Evolutionary conservation across 306 rosid genomes (phyloP).

Genomic region (Ochetophila trinervis): DNA sequence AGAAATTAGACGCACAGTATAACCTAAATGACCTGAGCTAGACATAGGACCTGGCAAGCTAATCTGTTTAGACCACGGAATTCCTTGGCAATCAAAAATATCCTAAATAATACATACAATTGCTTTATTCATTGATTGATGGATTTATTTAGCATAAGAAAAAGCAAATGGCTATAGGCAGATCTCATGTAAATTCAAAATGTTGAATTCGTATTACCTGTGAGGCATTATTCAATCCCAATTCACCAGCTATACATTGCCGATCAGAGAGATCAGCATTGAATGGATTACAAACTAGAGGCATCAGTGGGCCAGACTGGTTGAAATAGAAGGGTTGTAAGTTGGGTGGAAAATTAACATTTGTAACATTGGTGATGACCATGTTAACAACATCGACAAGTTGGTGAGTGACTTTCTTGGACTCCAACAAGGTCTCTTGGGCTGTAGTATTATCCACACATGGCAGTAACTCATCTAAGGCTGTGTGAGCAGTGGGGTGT

Average conservation of each 20-base stretch:
- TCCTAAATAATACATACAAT: too few species aligned
- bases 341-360: constrained; percentile 24
- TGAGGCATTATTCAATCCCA: constrained; percentile 31
- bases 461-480: constrained; percentile 77
- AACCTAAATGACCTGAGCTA: too few species aligned
- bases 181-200: not conserved
- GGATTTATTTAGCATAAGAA: too few species aligned
- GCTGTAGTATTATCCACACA: constrained; percentile 64
- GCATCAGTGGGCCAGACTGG: constrained; percentile 61
- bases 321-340: constrained; percentile 42
- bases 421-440: constrained; percentile 33
- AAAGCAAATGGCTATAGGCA: not conserved
- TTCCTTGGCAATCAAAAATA: too few species aligned
- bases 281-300: constrained; percentile 68
- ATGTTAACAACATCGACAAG: constrained; percentile 34
- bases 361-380: constrained; percentile 32
- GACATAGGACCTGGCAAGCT: too few species aligned
- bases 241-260: constrained; percentile 48
- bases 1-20: too few species aligned
- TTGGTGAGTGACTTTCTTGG: constrained; percentile 40
- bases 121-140: too few species aligned
- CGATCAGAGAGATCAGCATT: constrained; percentile 28
- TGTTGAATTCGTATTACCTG: constrained; percentile 37
- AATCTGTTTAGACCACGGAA: too few species aligned
- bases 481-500: constrained; percentile 66